Evolutionary conservation across 352 stramenopile genomes (phyloP).

Genomic region (Nothophytophthora sp.): DNA sequence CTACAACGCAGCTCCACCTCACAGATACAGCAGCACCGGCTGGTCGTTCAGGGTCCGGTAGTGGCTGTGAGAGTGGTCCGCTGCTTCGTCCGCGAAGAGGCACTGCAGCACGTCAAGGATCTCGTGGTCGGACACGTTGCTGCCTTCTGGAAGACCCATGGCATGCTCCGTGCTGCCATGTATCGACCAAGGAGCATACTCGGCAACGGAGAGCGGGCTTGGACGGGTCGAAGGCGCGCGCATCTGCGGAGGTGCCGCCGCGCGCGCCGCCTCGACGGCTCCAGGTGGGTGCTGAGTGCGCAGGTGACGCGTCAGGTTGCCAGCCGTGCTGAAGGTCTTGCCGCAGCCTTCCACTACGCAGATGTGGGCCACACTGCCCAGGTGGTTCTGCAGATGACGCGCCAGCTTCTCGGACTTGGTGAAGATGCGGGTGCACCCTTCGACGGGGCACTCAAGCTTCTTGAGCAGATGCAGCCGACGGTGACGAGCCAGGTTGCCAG

Average conservation of each 20-base stretch:
- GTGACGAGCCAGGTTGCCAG: conserved; percentile 60
- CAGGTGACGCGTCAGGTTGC: conserved; percentile 72
- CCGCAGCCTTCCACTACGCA: conserved; percentile 56
- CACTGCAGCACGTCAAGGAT: conserved; percentile 48
- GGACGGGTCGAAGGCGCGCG: conserved; percentile 13
- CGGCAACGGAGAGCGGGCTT: conserved; percentile 17
- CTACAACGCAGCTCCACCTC: conserved; percentile 27
- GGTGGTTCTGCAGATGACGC: conserved; percentile 52
- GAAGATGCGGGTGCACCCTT: conserved; percentile 51
- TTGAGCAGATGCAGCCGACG: conserved; percentile 51
- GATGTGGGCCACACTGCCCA: conserved; percentile 53
- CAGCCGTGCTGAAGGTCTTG: conserved; percentile 69
- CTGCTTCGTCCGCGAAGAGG: conserved; percentile 35
- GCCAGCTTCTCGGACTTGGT: conserved; percentile 55
- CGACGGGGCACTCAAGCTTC: conserved; percentile 49
- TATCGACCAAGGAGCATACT: conserved; percentile 33
- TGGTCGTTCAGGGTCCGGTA: conserved; percentile 34
- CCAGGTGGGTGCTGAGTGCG: conserved; percentile 58
- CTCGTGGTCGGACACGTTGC: conserved; percentile 42
- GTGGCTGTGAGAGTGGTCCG: conserved; percentile 22
- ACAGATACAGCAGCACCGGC: conserved; percentile 35
- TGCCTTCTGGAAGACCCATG: conserved; percentile 15
- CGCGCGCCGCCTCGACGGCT: conserved; percentile 31
- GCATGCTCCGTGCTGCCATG: conserved; percentile 7
- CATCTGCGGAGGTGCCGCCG: conserved; percentile 14